phyloP scores from a whole-genome alignment of 2,329 filamentous ascomycete species.

The Fragosphaeria purpurea region DNA sequence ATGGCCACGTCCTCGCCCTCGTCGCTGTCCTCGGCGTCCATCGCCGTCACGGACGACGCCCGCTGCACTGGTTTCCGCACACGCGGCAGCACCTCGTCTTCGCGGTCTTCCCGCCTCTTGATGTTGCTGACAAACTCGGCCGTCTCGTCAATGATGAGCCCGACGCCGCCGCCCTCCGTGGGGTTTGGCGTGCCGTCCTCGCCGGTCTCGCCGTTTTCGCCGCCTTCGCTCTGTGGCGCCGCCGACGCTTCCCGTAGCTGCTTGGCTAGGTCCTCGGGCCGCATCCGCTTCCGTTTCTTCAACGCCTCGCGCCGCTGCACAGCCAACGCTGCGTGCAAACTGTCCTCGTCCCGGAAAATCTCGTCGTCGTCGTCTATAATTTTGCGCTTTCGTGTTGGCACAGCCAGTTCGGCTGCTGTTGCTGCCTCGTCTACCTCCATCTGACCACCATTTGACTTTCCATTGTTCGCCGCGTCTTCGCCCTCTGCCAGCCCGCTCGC shows the following conservation, averaged over 20 bases:
- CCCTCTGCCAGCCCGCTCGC: background rate
- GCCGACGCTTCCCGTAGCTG: slow-evolving; percentile 56
- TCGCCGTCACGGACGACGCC: slow-evolving; percentile 29
- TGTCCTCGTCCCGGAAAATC: slow-evolving; percentile 80
- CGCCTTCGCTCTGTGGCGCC: slow-evolving; percentile 30
- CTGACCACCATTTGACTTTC: slow-evolving; percentile 7
- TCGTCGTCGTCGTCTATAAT: slow-evolving; percentile 43
- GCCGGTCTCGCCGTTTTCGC: background rate
- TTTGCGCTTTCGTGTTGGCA: slow-evolving; percentile 48
- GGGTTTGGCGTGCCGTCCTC: background rate
- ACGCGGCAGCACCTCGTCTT: slow-evolving; percentile 27
- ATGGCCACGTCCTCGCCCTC: slow-evolving; percentile 41
- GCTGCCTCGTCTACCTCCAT: slow-evolving; percentile 71
- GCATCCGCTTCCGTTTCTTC: slow-evolving; percentile 82
- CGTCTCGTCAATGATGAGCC: slow-evolving; percentile 89
- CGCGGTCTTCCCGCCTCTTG: slow-evolving; percentile 52
- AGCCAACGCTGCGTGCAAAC: slow-evolving; percentile 77
- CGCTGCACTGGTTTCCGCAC: background rate
- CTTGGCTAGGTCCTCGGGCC: slow-evolving; percentile 77
- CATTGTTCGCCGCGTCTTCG: background rate
- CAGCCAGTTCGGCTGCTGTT: slow-evolving; percentile 16
- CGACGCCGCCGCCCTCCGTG: slow-evolving; percentile 31
- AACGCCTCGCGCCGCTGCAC: slow-evolving; percentile 73
- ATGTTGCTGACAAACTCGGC: slow-evolving; percentile 88
- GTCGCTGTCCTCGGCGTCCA: slow-evolving; percentile 27